phyloP scores from a whole-genome alignment of 2,329 filamentous ascomycete genomes.

The Teratosphaeria epicoccoides region DNA sequence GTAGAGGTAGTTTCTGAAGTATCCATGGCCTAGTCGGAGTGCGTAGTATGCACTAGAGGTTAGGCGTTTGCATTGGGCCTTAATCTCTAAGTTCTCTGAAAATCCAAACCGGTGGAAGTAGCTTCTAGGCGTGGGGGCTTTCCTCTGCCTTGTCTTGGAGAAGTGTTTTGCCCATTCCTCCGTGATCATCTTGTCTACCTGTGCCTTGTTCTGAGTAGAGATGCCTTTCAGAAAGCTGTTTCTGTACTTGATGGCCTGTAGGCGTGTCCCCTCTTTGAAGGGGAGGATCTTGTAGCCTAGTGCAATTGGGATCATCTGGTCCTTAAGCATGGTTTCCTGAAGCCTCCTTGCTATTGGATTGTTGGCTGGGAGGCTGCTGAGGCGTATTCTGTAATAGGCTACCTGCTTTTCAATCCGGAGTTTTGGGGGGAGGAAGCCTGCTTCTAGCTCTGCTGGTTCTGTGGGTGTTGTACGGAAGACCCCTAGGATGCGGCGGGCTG shows the following conservation, averaged over 20 bases:
- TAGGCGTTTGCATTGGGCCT: background rate
- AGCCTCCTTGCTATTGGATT: background rate
- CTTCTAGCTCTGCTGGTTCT: background rate
- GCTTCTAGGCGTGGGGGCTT: background rate
- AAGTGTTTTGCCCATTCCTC: background rate
- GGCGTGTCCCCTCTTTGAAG: background rate
- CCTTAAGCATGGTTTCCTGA: too few species aligned
- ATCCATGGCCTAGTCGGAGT: background rate
- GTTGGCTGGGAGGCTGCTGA: background rate
- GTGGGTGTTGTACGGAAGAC: background rate
- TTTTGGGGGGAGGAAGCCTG: background rate
- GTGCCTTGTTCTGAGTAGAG: background rate
- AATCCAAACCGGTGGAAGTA: background rate
- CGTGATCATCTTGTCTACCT: background rate
- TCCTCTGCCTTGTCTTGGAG: background rate
- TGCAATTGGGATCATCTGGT: background rate
- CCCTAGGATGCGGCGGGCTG: background rate
- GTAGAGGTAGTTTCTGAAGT: background rate
- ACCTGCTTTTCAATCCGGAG: background rate
- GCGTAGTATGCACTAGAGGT: background rate
- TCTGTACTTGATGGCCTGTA: background rate
- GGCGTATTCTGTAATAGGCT: background rate
- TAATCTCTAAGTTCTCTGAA: background rate
- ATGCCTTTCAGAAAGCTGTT: background rate
- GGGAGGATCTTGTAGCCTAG: background rate